These are phyloP conservation scores for Fraxinus excelsior DNA, from an alignment of 257 asterid genomes.

Conservation along the genomic window DNA sequence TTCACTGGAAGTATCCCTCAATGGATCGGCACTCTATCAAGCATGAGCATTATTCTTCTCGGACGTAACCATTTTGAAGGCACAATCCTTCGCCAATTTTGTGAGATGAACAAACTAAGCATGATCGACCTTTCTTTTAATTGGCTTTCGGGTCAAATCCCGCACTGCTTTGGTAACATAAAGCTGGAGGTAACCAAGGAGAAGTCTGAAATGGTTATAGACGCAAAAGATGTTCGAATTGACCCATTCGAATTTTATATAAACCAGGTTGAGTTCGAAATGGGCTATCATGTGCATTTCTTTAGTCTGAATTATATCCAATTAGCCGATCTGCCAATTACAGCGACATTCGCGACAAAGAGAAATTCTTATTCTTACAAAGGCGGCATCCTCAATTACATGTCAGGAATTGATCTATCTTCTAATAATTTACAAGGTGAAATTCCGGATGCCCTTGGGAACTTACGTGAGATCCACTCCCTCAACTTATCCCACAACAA, in stretches of 20 bases:
- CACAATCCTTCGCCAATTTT: neutral
- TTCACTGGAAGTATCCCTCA: neutral
- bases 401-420: constrained; percentile 25
- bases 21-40: neutral
- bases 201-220: too few relatives aligned
- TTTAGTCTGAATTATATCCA: too few relatives aligned
- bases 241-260: neutral
- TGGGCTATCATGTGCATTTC: too few relatives aligned
- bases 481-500: constrained; percentile 15
- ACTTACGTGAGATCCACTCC: constrained; percentile 1
- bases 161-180: constrained; percentile 11
- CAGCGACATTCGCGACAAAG: neutral
- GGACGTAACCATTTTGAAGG: neutral
- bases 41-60: neutral
- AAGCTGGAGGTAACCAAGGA: neutral
- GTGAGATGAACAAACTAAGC: neutral
- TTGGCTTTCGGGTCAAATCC: neutral
- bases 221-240: accelerated
- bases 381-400: constrained; percentile 3
- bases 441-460: constrained; percentile 6
- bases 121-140: constrained; percentile 17
- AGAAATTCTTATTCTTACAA: constrained; percentile 2
- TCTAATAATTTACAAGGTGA: neutral
- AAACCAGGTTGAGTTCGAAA: too few relatives aligned
- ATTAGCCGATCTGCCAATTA: neutral